These are phyloP conservation scores for Kernera saxatilis DNA, from an alignment of 345 rosid genomes.

Conservation along the genomic window DNA sequence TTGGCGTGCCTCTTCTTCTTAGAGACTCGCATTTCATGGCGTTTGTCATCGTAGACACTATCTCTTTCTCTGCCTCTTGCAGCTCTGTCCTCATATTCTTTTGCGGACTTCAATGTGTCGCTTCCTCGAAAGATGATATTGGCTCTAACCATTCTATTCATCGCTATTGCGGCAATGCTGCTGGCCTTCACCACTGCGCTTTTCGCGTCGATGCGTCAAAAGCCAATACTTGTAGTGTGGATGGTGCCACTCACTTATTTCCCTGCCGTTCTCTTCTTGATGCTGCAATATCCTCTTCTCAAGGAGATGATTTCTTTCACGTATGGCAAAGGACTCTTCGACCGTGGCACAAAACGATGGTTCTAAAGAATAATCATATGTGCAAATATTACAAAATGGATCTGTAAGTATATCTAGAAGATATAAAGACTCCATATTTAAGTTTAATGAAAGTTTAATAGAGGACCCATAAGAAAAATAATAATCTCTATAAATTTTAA, in stretches of 20 bases:
- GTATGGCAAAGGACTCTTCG: background rate
- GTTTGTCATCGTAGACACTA: constrained; percentile 25
- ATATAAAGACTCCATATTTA: too few species aligned
- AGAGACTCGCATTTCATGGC: background rate
- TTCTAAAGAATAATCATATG: too few species aligned
- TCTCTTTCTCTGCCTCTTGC: constrained; percentile 34
- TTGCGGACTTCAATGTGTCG: constrained; percentile 33
- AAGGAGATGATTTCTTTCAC: constrained; percentile 18
- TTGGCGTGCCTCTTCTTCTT: constrained; percentile 28
- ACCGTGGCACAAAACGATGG: background rate
- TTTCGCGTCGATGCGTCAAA: constrained; percentile 20
- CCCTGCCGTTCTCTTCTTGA: background rate
- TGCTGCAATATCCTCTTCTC: constrained; percentile 1
- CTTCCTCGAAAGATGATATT: constrained; percentile 36
- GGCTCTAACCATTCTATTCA: constrained; percentile 30
- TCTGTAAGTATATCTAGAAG: too few species aligned
- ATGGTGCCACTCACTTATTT: background rate
- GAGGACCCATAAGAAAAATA: too few species aligned
- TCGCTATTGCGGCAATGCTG: constrained; percentile 42
- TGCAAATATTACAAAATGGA: too few species aligned
- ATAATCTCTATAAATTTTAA: too few species aligned
- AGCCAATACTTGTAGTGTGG: background rate
- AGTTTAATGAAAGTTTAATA: too few species aligned
- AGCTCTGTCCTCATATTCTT: constrained; percentile 39
- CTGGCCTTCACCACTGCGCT: constrained; percentile 31